Conservation (phyloP, 1,284 basidiomycete species). For the Ceratobasidium sp. region DNA sequence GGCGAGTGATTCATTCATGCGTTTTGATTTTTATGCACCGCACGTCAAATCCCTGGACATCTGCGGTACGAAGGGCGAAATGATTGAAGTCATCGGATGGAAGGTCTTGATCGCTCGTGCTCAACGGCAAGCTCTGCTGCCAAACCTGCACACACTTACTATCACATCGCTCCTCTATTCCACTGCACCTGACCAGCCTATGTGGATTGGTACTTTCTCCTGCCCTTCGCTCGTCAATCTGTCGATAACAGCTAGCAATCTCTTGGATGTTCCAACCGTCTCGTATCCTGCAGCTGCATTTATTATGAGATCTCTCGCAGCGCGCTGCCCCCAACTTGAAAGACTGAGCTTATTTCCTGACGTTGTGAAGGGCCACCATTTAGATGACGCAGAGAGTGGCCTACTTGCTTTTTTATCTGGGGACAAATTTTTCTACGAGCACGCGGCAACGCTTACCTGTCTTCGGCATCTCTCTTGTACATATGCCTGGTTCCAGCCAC, state of each 20-base stretch:
- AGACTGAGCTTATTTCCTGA: not conserved
- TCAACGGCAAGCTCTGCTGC: not conserved
- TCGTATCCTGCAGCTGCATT: not conserved
- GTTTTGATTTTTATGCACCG: conserved; percentile 26
- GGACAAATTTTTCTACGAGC: not conserved
- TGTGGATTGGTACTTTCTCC: conserved; percentile 1
- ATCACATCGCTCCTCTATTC: not conserved
- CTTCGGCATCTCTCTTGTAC: conserved; percentile 6
- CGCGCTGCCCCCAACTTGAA: not conserved
- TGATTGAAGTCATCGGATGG: not conserved
- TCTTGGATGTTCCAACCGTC: not conserved
- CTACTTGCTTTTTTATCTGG: not conserved
- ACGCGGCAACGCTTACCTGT: not conserved
- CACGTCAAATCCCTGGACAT: conserved; percentile 10
- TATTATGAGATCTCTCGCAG: not conserved
- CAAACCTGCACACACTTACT: conserved; percentile 2
- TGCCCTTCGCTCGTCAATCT: not conserved
- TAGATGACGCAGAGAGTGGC: not conserved
- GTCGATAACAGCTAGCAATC: not conserved
- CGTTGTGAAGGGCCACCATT: not conserved
- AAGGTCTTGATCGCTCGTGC: not conserved
- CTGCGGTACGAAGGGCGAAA: not conserved
- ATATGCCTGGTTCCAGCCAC: conserved; percentile 3
- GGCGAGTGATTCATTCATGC: not conserved
- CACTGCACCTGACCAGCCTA: not conserved